Base-by-base conservation (phyloP, 1,139 yeast species). In the Lodderomyces metapsilosis region DNA sequence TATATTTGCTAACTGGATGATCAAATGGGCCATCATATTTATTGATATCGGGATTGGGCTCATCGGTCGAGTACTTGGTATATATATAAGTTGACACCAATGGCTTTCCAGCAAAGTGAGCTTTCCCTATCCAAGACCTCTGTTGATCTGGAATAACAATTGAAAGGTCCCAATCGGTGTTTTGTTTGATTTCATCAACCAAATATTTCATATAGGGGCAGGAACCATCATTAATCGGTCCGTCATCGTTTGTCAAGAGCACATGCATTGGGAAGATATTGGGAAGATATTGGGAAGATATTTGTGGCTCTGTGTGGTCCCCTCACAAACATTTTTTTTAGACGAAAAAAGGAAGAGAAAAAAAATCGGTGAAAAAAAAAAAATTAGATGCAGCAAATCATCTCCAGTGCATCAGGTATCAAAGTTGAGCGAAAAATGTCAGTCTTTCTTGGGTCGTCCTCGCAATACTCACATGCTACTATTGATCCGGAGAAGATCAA, bases 101-200 rank as follows among this genome's bases (percentile, higher is more conserved):
- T 32, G 82, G 78, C 53, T 82, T 78, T 16, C 95, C 97, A 3
- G 96, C 95, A 58, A 91, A 82, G 65, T 91, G 97, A 10, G 98
- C 98, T 61, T 92, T 92, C 31, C 96, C 96, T 45, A 89, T 91
- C 98, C 98, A 92, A 9, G 97, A 89, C 52, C 95, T 55, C 53
- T 82, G 88, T 42, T 78, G 80, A 50, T 81, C 74, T 11, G 98
- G 98, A 4, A 92, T 84, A 23, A 84, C 91, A 21, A 92, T 81
- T 12, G 92, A 84, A 23, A 92, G 64, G 32, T 85, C 79, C 98
- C 98, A 92, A 56, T 86, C 81, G 11, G 96, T 86, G 43, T 71
- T 56, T 34, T 71, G 58, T 35, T 60, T 60, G 42, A 92, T 74
- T 41, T 88, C 88, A 49, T 84, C 84, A 10, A 88, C 91, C 39